These are phyloP conservation scores for Crucihimalaya himalaica DNA, from an alignment of 345 rosid species.

Conservation along the genomic window DNA sequence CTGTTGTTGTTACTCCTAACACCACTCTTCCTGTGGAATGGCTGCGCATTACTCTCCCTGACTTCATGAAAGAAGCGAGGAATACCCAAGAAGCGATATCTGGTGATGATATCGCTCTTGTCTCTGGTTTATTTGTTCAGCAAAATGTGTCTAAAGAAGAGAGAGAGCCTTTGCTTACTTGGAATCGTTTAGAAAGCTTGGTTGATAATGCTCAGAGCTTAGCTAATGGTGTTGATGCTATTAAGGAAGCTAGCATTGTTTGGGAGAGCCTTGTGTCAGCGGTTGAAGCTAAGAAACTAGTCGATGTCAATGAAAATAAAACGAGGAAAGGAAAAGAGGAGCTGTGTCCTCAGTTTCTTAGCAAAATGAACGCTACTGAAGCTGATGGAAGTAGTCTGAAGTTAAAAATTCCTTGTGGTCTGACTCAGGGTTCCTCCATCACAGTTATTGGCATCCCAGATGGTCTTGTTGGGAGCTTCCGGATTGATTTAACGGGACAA, in stretches of 20 bases:
- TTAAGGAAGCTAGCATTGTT: constrained; percentile 87
- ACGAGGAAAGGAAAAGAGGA: constrained; percentile 54
- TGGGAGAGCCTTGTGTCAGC: constrained; percentile 79
- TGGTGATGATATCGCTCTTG: constrained; percentile 42
- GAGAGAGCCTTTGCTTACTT: constrained; percentile 64
- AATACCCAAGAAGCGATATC: constrained; percentile 66
- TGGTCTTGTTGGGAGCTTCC: constrained; percentile 88
- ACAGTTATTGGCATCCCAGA: constrained; percentile 85
- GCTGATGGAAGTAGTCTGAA: constrained; percentile 49
- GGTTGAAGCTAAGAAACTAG: constrained; percentile 64
- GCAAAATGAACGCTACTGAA: constrained; percentile 75
- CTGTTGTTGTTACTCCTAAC: constrained; percentile 48
- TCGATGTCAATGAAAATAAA: constrained; percentile 52
- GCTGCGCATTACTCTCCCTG: constrained; percentile 57
- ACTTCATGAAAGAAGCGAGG: constrained; percentile 56
- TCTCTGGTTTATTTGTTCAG: constrained; percentile 55
- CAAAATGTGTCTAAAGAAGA: constrained; percentile 70
- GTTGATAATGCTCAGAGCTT: constrained; percentile 66
- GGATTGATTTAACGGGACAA: constrained; percentile 88
- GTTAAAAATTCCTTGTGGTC: constrained; percentile 82
- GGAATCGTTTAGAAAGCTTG: constrained; percentile 67
- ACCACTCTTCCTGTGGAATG: constrained; percentile 75
- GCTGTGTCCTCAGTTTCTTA: constrained; percentile 88
- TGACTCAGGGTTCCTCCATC: constrained; percentile 93
- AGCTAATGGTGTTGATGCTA: constrained; percentile 79